phyloP scores from a whole-genome alignment of 768 basidiomycete genomes.

The Naganishia kalamii region DNA sequence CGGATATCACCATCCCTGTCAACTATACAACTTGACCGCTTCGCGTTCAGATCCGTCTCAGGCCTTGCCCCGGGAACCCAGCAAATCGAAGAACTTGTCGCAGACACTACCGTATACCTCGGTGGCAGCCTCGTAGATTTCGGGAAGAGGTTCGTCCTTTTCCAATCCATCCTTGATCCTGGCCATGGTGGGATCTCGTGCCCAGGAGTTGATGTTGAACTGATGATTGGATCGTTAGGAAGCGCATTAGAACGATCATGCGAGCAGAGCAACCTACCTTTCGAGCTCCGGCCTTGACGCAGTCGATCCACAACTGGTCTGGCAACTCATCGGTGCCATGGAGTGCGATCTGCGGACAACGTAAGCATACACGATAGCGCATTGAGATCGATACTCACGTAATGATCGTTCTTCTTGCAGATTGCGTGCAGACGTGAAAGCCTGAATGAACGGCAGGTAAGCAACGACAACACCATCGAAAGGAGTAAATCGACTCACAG shows the following conservation, averaged over 20 bases:
- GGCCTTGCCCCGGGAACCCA: constrained; percentile 14
- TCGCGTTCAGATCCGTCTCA: neutral
- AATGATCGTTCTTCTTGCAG: constrained; percentile 16
- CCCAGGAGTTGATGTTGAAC: constrained; percentile 24
- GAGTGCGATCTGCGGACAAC: constrained; percentile 21
- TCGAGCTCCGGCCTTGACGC: constrained; percentile 41
- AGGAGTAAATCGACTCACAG: constrained; percentile 26
- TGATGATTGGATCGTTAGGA: neutral
- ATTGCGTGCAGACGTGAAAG: constrained; percentile 2
- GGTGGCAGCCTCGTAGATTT: constrained; percentile 18
- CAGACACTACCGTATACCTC: constrained; percentile 17
- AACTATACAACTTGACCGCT: no score
- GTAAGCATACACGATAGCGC: neutral
- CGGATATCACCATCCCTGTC: no score
- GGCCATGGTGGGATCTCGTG: constrained; percentile 17
- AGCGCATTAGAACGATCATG: neutral
- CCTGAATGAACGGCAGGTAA: neutral
- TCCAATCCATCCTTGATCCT: constrained; percentile 13
- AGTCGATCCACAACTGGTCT: constrained; percentile 40
- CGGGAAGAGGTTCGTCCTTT: constrained; percentile 17
- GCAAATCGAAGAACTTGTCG: constrained; percentile 15
- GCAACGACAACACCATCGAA: neutral
- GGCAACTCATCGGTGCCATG: constrained; percentile 47
- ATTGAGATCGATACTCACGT: neutral
- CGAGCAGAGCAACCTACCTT: constrained; percentile 33